Conservation (phyloP, 306 rosid genomes). For the Echinosophora koreensis region DNA sequence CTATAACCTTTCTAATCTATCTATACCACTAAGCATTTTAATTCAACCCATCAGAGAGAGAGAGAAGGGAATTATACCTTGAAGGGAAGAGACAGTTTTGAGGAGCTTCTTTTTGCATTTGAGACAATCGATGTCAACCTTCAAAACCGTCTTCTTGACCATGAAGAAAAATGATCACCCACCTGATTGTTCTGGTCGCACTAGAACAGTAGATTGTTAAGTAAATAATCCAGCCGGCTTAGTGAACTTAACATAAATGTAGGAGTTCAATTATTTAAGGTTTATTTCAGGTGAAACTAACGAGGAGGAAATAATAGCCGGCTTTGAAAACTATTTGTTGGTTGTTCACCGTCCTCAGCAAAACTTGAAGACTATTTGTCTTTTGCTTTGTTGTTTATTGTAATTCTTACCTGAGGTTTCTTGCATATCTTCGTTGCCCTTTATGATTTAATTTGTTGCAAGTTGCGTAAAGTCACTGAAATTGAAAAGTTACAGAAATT, state of each 20-base stretch:
- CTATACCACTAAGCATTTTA: neutral
- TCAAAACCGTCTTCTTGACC: constrained; percentile 65
- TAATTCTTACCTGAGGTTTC: constrained; percentile 12
- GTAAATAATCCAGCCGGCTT: constrained; percentile 7
- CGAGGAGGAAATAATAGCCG: constrained; percentile 31
- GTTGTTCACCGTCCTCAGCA: constrained; percentile 50
- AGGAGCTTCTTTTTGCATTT: constrained; percentile 69
- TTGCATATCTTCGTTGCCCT: constrained; percentile 23
- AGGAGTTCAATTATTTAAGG: constrained; percentile 1
- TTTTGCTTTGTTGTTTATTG: constrained; percentile 15
- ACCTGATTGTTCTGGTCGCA: neutral
- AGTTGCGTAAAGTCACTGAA: neutral
- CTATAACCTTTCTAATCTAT: neutral
- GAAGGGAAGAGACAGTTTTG: constrained; percentile 60
- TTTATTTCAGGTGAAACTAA: constrained; percentile 45
- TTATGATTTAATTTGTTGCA: constrained; percentile 23
- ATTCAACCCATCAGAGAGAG: neutral
- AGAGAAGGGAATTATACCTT: constrained; percentile 51
- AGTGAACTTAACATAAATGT: constrained; percentile 25
- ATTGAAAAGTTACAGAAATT: constrained; percentile 13
- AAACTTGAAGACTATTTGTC: constrained; percentile 41
- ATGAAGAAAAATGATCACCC: constrained; percentile 46
- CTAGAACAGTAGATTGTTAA: neutral
- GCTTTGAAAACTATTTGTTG: neutral
- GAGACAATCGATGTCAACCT: constrained; percentile 60